Base-by-base conservation (phyloP, 2,329 filamentous ascomycete genomes). In the Aspergillus viridinutans region DNA sequence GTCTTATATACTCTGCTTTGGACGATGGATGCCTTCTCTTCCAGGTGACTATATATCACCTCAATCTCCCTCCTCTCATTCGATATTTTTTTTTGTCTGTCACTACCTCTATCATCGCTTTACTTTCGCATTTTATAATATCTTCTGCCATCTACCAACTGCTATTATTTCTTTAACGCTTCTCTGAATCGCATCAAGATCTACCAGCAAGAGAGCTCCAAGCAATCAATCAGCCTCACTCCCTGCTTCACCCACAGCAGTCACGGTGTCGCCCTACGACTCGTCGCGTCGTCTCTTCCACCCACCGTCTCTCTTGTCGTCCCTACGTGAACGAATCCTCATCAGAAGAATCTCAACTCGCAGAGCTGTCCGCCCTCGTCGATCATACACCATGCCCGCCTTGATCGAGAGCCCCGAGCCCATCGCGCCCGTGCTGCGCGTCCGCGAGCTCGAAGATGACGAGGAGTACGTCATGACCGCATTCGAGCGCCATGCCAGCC, bases 401-500 rank as follows among this genome's bases (percentile, higher is more conserved):
- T 61, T 64, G 23, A 54, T 72, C 52, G 64, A 71, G 38, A 64
- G 60, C 21, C 49, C 60, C 25, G 64, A 68, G 40, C 62, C 65
- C 47, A 62, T 66, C 53, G 62, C 69, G 50, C 59, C 62, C 42
- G 71, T 74, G 53, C 21, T 47, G 43, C 43, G 43, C 43, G 43
- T 47, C 12, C 71, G 73, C 43, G 66, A 74, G 12, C 68, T 73
- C 43, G 58, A 64, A 51, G 71, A 65, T 47, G 72, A 75, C 49
- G 74, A 76, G 62, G 61, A 66, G 17, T 68, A 69, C 43, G 74
- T 76, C 25, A 67, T 76, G 57, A 57, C 64, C 26, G 63, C 64
- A 21, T 76, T 75, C 49, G 72, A 74, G 54, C 65, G 62, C n/a
- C 74, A 76, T 56, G 68, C 68, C 50, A 55, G 56, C 49, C 72